A percentile compares a stretch with the other conserved stretches of the same genome.
phyloP scores from a whole-genome alignment of 1,284 basidiomycete genomes.

The Acaromyces ingoldii region DNA sequence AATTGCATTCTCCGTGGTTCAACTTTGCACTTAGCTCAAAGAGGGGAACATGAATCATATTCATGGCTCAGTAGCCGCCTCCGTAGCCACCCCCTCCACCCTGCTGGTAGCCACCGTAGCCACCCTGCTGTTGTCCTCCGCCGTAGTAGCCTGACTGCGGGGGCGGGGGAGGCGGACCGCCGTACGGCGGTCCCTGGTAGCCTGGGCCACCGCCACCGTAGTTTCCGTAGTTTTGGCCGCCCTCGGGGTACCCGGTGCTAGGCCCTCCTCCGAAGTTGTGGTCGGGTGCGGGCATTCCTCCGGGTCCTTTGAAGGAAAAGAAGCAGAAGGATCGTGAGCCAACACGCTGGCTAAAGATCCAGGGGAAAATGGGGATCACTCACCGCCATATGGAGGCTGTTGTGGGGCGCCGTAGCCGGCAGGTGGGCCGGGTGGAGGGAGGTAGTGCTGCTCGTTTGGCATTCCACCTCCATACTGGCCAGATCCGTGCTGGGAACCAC shows the following conservation, averaged over 20 bases:
- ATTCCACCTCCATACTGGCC: no score
- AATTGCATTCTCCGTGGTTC: no score
- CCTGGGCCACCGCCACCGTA: slow-evolving; percentile 7
- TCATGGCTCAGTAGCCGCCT: slow-evolving; percentile 10
- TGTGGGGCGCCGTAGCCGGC: no score
- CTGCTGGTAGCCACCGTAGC: slow-evolving; percentile 13
- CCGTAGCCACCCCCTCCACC: slow-evolving; percentile 24
- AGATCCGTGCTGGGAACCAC: no score
- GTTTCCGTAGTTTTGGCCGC: not conserved
- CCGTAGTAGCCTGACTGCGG: not conserved
- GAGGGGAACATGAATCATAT: no score
- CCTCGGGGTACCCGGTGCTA: not conserved
- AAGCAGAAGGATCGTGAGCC: no score
- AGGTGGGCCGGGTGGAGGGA: no score
- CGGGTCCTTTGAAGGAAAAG: not conserved
- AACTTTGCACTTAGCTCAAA: no score
- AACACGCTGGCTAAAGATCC: no score
- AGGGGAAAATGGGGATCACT: no score
- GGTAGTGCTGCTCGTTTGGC: no score
- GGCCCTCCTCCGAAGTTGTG: not conserved
- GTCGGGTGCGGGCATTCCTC: not conserved
- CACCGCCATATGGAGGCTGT: no score
- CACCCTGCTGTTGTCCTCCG: not conserved
- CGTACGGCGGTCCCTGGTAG: not conserved
- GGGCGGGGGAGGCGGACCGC: not conserved